These are phyloP conservation scores for Blastobotrys terrestris DNA, from an alignment of 805 yeast genomes.

Conservation along the genomic window DNA sequence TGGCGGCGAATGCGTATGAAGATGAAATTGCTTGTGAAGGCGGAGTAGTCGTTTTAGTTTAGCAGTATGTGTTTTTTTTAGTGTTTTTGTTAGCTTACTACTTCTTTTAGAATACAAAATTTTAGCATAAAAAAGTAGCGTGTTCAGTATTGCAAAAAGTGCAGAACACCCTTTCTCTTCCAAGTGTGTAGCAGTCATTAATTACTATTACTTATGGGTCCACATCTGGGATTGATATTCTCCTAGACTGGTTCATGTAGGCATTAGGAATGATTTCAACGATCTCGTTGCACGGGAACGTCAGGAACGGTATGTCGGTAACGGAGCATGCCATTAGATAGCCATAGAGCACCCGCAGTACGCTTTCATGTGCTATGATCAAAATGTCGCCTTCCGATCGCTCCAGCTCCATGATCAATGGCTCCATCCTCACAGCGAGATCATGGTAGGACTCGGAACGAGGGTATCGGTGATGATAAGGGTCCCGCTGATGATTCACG, in stretches of 20 bases:
- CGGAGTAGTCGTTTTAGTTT: constrained; percentile 13
- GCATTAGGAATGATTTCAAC: constrained; percentile 86
- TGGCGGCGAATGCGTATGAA: constrained; percentile 27
- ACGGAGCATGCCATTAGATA: constrained; percentile 90
- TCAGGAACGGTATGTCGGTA: constrained; percentile 72
- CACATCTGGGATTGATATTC: constrained; percentile 21
- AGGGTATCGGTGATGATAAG: constrained; percentile 88
- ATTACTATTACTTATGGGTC: constrained; percentile 13
- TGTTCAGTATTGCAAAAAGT: too few species aligned
- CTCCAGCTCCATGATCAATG: constrained; percentile 88
- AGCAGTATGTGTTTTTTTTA: neutral
- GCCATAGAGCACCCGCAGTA: constrained; percentile 84
- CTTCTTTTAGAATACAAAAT: too few species aligned
- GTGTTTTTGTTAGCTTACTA: neutral
- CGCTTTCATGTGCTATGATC: constrained; percentile 89
- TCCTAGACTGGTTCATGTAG: constrained; percentile 36
- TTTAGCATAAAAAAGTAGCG: too few species aligned
- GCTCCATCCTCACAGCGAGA: constrained; percentile 89
- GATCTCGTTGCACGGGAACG: constrained; percentile 75
- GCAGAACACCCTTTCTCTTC: too few species aligned
- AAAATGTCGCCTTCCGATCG: constrained; percentile 74
- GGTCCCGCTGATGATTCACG: constrained; percentile 60
- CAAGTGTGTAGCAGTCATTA: too few species aligned
- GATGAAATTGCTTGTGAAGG: constrained; percentile 23
- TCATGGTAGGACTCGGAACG: constrained; percentile 96